A percentile compares a stretch with the other conserved stretches of the same genome.
These are phyloP conservation scores for Rubus parviflorus DNA, from an alignment of 306 rosid species.

Conservation along the genomic window DNA sequence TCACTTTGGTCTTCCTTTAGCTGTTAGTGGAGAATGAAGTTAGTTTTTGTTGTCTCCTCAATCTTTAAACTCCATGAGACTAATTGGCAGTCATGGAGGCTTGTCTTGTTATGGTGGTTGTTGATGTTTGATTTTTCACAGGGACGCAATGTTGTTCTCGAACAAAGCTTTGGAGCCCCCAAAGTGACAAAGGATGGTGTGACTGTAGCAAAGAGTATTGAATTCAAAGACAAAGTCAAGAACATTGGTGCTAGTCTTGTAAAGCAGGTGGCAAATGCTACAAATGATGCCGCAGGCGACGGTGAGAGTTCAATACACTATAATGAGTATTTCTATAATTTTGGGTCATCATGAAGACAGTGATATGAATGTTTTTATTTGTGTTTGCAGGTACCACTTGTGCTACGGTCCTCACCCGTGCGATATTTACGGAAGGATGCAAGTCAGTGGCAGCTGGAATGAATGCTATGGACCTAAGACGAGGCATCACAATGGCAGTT, in stretches of 20 bases:
- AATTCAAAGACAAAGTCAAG: slow-evolving; percentile 50
- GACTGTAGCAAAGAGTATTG: slow-evolving; percentile 56
- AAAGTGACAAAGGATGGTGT: slow-evolving; percentile 61
- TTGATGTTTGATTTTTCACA: slow-evolving; percentile 14
- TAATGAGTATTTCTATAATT: background rate
- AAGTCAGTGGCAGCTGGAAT: slow-evolving; percentile 60
- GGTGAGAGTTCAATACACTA: slow-evolving; percentile 25
- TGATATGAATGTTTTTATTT: background rate
- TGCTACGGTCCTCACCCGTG: slow-evolving; percentile 56
- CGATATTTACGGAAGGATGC: slow-evolving; percentile 59
- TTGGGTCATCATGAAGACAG: background rate
- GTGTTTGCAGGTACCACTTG: slow-evolving; percentile 56
- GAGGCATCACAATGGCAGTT: slow-evolving; percentile 56
- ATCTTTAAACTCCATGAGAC: background rate
- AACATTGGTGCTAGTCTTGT: slow-evolving; percentile 56
- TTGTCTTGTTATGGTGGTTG: slow-evolving; percentile 8
- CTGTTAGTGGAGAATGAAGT: background rate
- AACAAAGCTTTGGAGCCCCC: slow-evolving; percentile 58
- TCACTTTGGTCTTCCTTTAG: background rate
- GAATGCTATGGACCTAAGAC: slow-evolving; percentile 59
- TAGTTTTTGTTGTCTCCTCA: background rate
- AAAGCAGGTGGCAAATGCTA: slow-evolving; percentile 60
- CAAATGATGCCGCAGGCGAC: slow-evolving; percentile 59
- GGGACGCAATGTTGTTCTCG: slow-evolving; percentile 57
- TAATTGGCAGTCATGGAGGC: background rate